phyloP scores from a whole-genome alignment of 768 basidiomycete genomes.

The Panaeolus cyanescens region DNA sequence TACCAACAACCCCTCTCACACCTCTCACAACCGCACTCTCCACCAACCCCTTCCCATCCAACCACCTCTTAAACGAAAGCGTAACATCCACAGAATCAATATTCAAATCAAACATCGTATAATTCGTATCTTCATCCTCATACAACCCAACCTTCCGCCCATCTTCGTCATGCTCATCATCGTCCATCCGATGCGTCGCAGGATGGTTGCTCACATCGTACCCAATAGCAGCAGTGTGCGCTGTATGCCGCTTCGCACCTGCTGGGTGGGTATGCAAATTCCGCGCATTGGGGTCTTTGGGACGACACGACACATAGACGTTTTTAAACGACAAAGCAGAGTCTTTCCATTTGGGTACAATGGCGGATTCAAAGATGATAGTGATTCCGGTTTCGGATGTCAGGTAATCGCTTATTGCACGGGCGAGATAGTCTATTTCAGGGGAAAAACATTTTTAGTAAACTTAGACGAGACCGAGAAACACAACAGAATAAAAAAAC shows the following conservation, averaged over 20 bases:
- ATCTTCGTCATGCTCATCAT: slow-evolving; percentile 57
- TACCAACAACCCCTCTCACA: slow-evolving; percentile 91
- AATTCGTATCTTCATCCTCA: slow-evolving; percentile 63
- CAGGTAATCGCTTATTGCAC: slow-evolving; percentile 87
- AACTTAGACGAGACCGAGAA: neutral
- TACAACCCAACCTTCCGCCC: slow-evolving; percentile 11
- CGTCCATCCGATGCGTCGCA: slow-evolving; percentile 56
- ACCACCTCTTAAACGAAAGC: slow-evolving; percentile 87
- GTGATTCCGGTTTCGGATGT: slow-evolving; percentile 93
- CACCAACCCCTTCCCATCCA: slow-evolving; percentile 93
- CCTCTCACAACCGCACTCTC: slow-evolving; percentile 92
- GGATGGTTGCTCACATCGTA: slow-evolving; percentile 82
- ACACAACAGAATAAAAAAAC: slow-evolving; percentile 14
- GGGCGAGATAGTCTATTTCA: slow-evolving; percentile 75
- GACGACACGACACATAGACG: slow-evolving; percentile 89
- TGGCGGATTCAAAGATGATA: slow-evolving; percentile 95
- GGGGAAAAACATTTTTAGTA: slow-evolving; percentile 4
- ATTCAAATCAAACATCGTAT: slow-evolving; percentile 90
- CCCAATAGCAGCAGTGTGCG: slow-evolving; percentile 61
- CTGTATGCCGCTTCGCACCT: slow-evolving; percentile 26
- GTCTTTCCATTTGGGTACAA: slow-evolving; percentile 97
- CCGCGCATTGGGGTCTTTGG: slow-evolving; percentile 28
- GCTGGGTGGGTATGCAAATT: slow-evolving; percentile 4
- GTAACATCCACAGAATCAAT: slow-evolving; percentile 97
- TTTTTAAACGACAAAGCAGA: slow-evolving; percentile 96